phyloP scores from a whole-genome alignment of 768 basidiomycete species.

The Podaxis rugospora region DNA sequence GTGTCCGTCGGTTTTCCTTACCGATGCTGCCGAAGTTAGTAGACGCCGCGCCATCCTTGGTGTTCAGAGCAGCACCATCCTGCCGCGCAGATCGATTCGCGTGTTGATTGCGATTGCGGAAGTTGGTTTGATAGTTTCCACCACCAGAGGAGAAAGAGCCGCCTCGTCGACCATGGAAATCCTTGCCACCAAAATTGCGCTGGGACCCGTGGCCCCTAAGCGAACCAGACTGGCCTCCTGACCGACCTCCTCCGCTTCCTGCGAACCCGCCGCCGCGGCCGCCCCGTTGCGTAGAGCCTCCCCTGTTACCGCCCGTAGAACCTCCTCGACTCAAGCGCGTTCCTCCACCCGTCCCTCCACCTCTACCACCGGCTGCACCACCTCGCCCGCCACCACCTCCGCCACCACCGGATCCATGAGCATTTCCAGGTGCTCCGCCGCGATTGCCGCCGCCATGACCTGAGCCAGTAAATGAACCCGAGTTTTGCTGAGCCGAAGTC shows the following conservation, averaged over 20 bases:
- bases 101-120: slow-evolving; percentile 65
- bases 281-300: slow-evolving; percentile 37
- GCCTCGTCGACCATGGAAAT: slow-evolving; percentile 63
- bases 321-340: slow-evolving; percentile 51
- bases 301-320: slow-evolving; percentile 41
- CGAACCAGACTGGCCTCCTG: slow-evolving; percentile 40
- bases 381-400: slow-evolving; percentile 35
- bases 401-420: slow-evolving; percentile 25
- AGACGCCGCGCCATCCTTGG: slow-evolving; percentile 46
- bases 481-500: slow-evolving; percentile 54
- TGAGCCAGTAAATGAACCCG: slow-evolving; percentile 25
- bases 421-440: slow-evolving; percentile 33
- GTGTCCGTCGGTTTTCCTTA: slow-evolving; percentile 87
- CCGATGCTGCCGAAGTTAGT: slow-evolving; percentile 44
- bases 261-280: slow-evolving; percentile 37
- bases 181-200: slow-evolving; percentile 60
- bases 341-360: slow-evolving; percentile 43
- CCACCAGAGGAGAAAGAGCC: slow-evolving; percentile 59
- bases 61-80: slow-evolving; percentile 39
- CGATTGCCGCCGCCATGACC: slow-evolving; percentile 33
- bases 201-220: slow-evolving; percentile 63
- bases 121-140: slow-evolving; percentile 37
- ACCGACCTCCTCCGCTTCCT: slow-evolving; percentile 39
- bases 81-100: slow-evolving; percentile 35
- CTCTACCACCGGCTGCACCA: slow-evolving; percentile 35